Evolutionary conservation across 2,329 filamentous ascomycete species (phyloP).

Genomic region (Penicillium sp.): DNA sequence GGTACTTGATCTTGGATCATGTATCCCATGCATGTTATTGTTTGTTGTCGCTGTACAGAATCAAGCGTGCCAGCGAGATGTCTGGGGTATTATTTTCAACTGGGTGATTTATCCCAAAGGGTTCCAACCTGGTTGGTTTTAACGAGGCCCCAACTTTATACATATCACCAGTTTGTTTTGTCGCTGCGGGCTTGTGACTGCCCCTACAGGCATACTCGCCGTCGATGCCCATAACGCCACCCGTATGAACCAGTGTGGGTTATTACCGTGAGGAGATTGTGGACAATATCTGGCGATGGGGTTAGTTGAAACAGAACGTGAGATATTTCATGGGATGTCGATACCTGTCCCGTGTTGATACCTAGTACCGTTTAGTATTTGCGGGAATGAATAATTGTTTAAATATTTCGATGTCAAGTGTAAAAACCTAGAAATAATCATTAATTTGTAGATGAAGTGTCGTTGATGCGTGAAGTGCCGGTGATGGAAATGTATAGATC

Average conservation of each 20-base stretch:
- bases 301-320: too few species aligned
- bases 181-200: too few species aligned
- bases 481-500: slow-evolving; percentile 2
- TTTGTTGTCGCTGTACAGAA: background rate
- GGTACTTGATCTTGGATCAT: background rate
- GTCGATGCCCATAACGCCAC: too few species aligned
- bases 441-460: background rate
- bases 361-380: background rate
- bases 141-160: background rate
- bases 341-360: background rate
- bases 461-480: background rate
- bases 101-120: background rate
- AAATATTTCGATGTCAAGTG: too few species aligned
- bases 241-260: too few species aligned
- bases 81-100: background rate
- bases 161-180: background rate
- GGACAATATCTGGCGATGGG: too few species aligned
- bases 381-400: background rate
- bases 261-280: too few species aligned
- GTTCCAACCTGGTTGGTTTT: slow-evolving; percentile 4
- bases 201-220: too few species aligned
- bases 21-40: background rate
- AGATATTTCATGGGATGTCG: background rate
- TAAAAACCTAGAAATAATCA: background rate
- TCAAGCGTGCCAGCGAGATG: too few species aligned